phyloP scores from a whole-genome alignment of 148 eudicot species.

The Rhododendron griersonianum region DNA sequence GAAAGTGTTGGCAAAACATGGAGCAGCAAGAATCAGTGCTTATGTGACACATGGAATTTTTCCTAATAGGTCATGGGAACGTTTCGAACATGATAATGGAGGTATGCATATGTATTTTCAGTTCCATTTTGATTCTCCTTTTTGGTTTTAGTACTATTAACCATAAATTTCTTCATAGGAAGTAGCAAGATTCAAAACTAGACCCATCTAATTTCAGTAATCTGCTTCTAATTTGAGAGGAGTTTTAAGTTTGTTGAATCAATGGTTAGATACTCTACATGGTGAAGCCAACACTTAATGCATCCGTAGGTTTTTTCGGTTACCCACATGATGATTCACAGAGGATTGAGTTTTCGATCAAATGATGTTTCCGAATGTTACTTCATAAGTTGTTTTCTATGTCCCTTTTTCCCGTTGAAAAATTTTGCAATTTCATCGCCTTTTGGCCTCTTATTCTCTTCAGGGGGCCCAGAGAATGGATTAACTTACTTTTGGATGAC shows the following conservation, averaged over 20 bases:
- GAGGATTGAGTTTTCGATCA: neutral
- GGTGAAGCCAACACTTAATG: neutral
- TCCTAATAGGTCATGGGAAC: slow-evolving; percentile 86
- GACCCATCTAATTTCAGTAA: neutral
- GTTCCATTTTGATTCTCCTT: neutral
- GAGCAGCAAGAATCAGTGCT: slow-evolving; percentile 91
- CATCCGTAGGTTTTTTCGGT: neutral
- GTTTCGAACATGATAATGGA: slow-evolving; percentile 67
- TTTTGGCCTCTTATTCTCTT: neutral
- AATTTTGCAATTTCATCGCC: neutral
- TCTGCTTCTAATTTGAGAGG: neutral
- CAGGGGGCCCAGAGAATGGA: slow-evolving; percentile 72
- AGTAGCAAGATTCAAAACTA: neutral
- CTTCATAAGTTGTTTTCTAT: neutral
- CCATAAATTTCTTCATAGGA: neutral
- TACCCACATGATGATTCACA: neutral
- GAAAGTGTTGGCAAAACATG: slow-evolving; percentile 98
- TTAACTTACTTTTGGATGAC: slow-evolving; percentile 92
- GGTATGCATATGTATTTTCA: slow-evolving; percentile 32
- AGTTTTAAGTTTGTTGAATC: neutral
- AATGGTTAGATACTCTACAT: neutral
- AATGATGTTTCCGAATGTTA: neutral
- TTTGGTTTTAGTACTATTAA: neutral
- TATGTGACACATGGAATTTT: slow-evolving; percentile 97
- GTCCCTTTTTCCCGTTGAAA: neutral